These are phyloP conservation scores for Coriaria nepalensis DNA, from an alignment of 306 rosid species.

Conservation along the genomic window DNA sequence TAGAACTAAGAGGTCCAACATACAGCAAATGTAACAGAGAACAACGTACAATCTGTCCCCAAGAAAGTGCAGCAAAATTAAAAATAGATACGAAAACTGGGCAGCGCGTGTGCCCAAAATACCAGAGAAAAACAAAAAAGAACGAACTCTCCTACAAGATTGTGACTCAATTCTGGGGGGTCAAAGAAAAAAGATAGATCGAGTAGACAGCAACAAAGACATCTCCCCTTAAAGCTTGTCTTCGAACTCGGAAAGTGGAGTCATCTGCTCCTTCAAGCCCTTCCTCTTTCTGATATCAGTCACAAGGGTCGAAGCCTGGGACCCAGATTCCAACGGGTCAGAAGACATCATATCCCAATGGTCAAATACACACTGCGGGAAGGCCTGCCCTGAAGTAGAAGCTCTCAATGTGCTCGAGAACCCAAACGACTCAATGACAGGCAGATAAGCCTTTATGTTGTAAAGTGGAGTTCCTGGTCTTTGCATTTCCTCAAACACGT, in stretches of 20 bases:
- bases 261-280: conserved; percentile 53
- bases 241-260: conserved; percentile 26
- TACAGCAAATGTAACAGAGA: no score
- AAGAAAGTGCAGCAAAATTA: no score
- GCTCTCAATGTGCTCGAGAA: conserved; percentile 71
- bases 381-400: conserved; percentile 90
- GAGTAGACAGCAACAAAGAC: no score
- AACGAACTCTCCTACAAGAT: no score
- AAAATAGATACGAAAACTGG: no score
- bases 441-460: conserved; percentile 73
- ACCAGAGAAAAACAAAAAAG: no score
- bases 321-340: conserved; percentile 62
- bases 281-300: conserved; percentile 77
- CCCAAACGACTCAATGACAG: conserved; percentile 62
- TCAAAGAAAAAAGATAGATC: no score
- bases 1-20: no score
- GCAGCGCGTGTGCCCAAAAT: no score
- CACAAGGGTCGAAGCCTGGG: conserved; percentile 54
- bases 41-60: no score
- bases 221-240: conserved; percentile 24
- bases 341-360: conserved; percentile 92
- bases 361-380: conserved; percentile 85
- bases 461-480: conserved; percentile 74
- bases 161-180: no score
- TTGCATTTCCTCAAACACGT: conserved; percentile 63